Percentiles rank a stretch among this genome's conserved stretches.
These are phyloP conservation scores for Xylaria sp. DNA, from an alignment of 2,329 filamentous ascomycete species.

Conservation along the genomic window DNA sequence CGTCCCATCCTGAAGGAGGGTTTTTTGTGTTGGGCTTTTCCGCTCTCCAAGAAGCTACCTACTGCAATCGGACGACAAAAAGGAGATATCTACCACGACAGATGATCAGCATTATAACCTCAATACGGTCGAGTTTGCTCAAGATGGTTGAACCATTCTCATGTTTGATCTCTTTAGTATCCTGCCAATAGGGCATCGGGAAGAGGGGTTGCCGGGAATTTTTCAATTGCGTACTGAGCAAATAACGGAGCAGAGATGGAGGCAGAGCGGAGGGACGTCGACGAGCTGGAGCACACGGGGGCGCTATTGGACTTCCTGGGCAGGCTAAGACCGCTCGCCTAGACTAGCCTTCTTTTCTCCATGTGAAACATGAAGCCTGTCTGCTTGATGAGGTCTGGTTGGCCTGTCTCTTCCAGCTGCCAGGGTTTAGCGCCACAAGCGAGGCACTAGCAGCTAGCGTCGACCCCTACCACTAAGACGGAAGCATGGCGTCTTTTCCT, in stretches of 20 bases:
- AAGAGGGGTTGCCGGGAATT: not conserved
- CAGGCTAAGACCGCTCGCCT: conserved; percentile 9
- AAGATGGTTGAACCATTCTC: not conserved
- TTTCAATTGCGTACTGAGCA: not conserved
- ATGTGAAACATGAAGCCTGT: conserved; percentile 23
- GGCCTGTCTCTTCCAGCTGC: conserved; percentile 14
- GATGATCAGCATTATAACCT: too few relatives aligned
- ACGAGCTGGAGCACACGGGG: not conserved
- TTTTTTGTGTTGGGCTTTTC: not conserved
- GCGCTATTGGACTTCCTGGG: conserved; percentile 4
- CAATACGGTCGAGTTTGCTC: not conserved
- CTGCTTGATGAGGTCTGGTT: conserved; percentile 8
- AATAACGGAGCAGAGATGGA: too few relatives aligned
- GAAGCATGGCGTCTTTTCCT: not conserved
- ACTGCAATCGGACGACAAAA: too few relatives aligned
- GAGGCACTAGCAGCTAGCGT: not conserved
- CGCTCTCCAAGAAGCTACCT: too few relatives aligned
- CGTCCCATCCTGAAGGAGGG: not conserved
- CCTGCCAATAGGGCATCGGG: too few relatives aligned
- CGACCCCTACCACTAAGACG: too few relatives aligned
- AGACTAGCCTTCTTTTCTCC: conserved; percentile 2
- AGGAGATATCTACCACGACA: too few relatives aligned
- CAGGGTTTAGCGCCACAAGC: conserved; percentile 8
- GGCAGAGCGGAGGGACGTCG: too few relatives aligned
- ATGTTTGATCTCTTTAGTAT: not conserved